Conservation (phyloP, 805 yeast species). For the Lipomyces orientalis region DNA sequence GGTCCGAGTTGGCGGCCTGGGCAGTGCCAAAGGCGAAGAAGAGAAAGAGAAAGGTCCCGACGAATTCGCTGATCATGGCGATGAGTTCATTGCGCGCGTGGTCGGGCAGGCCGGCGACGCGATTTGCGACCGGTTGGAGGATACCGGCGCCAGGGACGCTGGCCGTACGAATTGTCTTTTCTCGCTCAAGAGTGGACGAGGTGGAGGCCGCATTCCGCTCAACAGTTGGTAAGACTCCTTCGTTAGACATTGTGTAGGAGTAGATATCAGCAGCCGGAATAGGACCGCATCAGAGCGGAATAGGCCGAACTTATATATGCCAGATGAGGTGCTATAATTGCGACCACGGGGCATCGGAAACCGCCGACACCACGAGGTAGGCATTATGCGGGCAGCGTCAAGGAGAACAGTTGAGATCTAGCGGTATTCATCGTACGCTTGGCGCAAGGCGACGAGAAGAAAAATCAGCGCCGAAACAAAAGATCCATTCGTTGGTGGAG, state of each 20-base stretch:
- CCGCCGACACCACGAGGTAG: too few relatives aligned
- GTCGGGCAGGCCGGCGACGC: conserved; percentile 49
- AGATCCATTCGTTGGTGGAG: too few relatives aligned
- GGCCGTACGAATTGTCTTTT: too few relatives aligned
- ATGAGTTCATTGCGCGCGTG: conserved; percentile 63
- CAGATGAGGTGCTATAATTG: too few relatives aligned
- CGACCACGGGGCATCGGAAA: too few relatives aligned
- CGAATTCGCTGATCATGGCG: conserved; percentile 79
- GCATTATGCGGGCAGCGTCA: too few relatives aligned
- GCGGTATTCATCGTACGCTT: too few relatives aligned
- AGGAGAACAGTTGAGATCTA: too few relatives aligned
- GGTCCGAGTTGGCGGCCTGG: conserved; percentile 68
- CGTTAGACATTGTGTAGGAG: background rate
- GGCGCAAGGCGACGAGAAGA: too few relatives aligned
- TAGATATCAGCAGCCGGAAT: background rate
- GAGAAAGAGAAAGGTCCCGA: conserved; percentile 83
- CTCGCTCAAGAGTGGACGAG: background rate
- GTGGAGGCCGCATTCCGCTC: background rate
- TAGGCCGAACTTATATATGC: too few relatives aligned
- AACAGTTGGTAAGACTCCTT: background rate
- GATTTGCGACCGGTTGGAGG: background rate
- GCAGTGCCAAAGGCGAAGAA: conserved; percentile 85
- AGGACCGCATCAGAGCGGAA: too few relatives aligned
- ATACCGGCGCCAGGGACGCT: background rate
- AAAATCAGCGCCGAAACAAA: too few relatives aligned